phyloP scores from a whole-genome alignment of 805 yeast species.

The Candida dendrica region DNA sequence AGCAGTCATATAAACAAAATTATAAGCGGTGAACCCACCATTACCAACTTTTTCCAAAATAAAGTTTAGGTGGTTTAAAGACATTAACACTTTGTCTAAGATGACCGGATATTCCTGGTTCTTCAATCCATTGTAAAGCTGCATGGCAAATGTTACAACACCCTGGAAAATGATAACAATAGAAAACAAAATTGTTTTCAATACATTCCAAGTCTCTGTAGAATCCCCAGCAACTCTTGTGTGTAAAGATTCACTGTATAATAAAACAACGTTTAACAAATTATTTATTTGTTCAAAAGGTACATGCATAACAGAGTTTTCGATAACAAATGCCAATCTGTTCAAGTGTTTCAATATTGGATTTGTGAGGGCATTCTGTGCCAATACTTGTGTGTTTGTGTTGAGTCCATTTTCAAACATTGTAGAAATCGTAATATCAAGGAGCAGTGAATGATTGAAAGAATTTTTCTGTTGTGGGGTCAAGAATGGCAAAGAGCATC shows the following conservation, averaged over 20 bases:
- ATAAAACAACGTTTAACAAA: slow-evolving; percentile 8
- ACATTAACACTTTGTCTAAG: slow-evolving; percentile 28
- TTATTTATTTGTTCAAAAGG: slow-evolving; percentile 9
- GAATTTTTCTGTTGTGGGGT: slow-evolving; percentile 8
- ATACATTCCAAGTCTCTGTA: slow-evolving; percentile 26
- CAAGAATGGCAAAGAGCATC: slow-evolving; percentile 16
- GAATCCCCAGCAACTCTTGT: slow-evolving; percentile 4
- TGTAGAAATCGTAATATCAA: slow-evolving; percentile 11
- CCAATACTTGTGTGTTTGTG: not conserved
- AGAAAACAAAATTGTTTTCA: slow-evolving; percentile 38
- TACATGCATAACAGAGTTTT: slow-evolving; percentile 24
- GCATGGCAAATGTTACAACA: slow-evolving; percentile 30
- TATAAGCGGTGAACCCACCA: slow-evolving; percentile 59
- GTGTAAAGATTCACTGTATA: slow-evolving; percentile 7
- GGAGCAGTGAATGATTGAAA: slow-evolving; percentile 14
- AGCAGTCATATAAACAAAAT: slow-evolving; percentile 47
- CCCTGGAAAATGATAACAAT: slow-evolving; percentile 46
- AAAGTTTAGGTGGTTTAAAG: slow-evolving; percentile 38
- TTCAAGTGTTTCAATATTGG: slow-evolving; percentile 45
- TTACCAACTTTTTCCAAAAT: slow-evolving; percentile 48
- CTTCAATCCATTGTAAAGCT: slow-evolving; percentile 15
- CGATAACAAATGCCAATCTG: slow-evolving; percentile 39
- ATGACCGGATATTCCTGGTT: slow-evolving; percentile 11
- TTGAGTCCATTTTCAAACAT: slow-evolving; percentile 1
- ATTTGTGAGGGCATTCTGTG: not conserved